These are phyloP conservation scores for Kwoniella sp. DNA, from an alignment of 768 basidiomycete species.

Conservation along the genomic window DNA sequence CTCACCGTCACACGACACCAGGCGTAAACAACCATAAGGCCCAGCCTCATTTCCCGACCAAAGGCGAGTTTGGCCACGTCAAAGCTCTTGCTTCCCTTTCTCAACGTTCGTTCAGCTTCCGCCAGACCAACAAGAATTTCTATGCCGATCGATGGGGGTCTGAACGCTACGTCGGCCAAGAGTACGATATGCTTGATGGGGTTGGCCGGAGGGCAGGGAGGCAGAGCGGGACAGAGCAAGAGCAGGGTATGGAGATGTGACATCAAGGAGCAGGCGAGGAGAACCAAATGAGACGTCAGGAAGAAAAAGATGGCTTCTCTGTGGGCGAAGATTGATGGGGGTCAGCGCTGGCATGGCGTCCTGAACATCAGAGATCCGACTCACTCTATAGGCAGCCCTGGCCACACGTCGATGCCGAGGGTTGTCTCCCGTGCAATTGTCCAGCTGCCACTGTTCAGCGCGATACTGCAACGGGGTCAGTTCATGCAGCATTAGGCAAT, in stretches of 20 bases:
- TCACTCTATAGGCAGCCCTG: slow-evolving; percentile 46
- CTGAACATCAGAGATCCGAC: slow-evolving; percentile 9
- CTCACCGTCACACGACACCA: slow-evolving; percentile 48
- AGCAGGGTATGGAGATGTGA: slow-evolving; percentile 58
- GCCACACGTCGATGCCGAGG: slow-evolving; percentile 29
- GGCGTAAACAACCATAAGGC: slow-evolving; percentile 44
- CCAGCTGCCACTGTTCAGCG: slow-evolving; percentile 40
- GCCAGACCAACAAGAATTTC: slow-evolving; percentile 22
- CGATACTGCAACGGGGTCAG: slow-evolving; percentile 33
- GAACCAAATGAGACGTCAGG: slow-evolving; percentile 40
- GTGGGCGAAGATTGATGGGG: not conserved
- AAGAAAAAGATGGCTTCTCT: slow-evolving; percentile 48
- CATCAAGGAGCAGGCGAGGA: slow-evolving; percentile 38
- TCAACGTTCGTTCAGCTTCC: slow-evolving; percentile 33
- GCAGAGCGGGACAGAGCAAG: slow-evolving; percentile 61
- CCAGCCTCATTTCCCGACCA: slow-evolving; percentile 45
- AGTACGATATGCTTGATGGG: slow-evolving; percentile 35
- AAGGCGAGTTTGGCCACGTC: slow-evolving; percentile 47
- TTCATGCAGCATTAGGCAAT: no score
- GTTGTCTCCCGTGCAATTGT: slow-evolving; percentile 32
- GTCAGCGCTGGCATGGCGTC: not conserved
- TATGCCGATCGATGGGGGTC: slow-evolving; percentile 27
- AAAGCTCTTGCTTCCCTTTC: slow-evolving; percentile 48
- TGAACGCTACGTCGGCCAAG: slow-evolving; percentile 33
- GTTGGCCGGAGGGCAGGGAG: slow-evolving; percentile 41